A percentile compares a stretch with the other conserved stretches of the same genome.
Conservation (phyloP, 116 monocot species). For the Cymodocea nodosa region DNA sequence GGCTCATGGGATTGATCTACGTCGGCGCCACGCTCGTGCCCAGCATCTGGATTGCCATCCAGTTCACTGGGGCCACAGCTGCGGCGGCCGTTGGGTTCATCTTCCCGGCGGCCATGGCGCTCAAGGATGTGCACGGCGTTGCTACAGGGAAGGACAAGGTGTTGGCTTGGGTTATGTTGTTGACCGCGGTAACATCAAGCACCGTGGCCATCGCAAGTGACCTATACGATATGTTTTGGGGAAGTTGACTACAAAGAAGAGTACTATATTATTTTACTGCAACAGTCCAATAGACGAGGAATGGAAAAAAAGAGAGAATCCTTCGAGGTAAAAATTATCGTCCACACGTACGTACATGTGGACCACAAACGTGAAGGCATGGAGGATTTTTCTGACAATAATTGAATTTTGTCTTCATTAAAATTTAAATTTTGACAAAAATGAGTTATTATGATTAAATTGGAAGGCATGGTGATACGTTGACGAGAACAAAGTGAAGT, state of each 20-base stretch:
- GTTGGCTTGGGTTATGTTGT: constrained; percentile 26
- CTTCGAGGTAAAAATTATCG: too few relatives aligned
- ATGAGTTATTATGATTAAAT: too few relatives aligned
- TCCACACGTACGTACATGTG: too few relatives aligned
- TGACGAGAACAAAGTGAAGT: too few relatives aligned
- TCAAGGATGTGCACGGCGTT: constrained; percentile 24
- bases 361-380: too few relatives aligned
- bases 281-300: too few relatives aligned
- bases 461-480: too few relatives aligned
- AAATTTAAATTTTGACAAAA: too few relatives aligned
- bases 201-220: constrained; percentile 29
- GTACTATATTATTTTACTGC: too few relatives aligned
- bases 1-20: constrained; percentile 19
- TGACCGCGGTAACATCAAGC: constrained; percentile 26
- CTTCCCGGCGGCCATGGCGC: constrained; percentile 46
- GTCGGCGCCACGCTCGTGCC: constrained; percentile 37
- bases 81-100: constrained; percentile 35
- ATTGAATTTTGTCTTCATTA: too few relatives aligned
- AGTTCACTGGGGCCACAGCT: constrained; percentile 53
- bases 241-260: neutral
- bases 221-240: constrained; percentile 18
- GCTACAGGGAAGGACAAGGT: constrained; percentile 22
- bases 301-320: too few relatives aligned
- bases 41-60: constrained; percentile 54
- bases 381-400: too few relatives aligned